Percentiles rank a stretch among this genome's conserved stretches.
These are phyloP conservation scores for Aureobasidium subglaciale DNA, from an alignment of 2,329 filamentous ascomycete genomes.

Conservation along the genomic window DNA sequence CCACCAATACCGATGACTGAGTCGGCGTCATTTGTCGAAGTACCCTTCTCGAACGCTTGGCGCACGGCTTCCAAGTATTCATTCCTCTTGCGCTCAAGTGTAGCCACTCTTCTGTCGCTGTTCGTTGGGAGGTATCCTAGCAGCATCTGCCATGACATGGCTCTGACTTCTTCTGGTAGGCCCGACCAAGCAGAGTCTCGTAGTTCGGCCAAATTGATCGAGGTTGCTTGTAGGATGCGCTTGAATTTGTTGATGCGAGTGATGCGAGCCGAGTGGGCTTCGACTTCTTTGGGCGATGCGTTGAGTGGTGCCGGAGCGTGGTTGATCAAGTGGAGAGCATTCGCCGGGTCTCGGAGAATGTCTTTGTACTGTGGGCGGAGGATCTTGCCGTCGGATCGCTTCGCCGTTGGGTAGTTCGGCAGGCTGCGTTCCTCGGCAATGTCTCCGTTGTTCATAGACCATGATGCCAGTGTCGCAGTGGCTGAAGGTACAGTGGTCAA, in stretches of 20 bases:
- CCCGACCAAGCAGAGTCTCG: constrained; percentile 88
- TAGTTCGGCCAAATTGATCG: constrained; percentile 77
- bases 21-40: constrained; percentile 31
- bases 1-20: constrained; percentile 49
- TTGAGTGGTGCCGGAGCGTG: constrained; percentile 68
- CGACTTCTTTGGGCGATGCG: constrained; percentile 73
- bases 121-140: constrained; percentile 96
- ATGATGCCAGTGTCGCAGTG: constrained; percentile 22
- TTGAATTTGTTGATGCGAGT: constrained; percentile 99
- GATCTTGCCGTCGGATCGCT: constrained; percentile 90
- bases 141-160: constrained; percentile 97
- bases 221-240: constrained; percentile 83
- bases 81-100: constrained; percentile 87
- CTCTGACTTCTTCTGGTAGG: constrained; percentile 86
- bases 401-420: constrained; percentile 76
- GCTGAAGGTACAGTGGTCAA: constrained; percentile 10
- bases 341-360: constrained; percentile 77
- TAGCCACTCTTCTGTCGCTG: constrained; percentile 82
- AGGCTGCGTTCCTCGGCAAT: constrained; percentile 85
- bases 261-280: constrained; percentile 79
- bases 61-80: constrained; percentile 91
- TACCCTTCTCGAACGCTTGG: constrained; percentile 55
- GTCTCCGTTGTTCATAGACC: constrained; percentile 79
- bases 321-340: constrained; percentile 88
- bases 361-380: constrained; percentile 96